Conservation (phyloP, 2,329 filamentous ascomycete species). For the Pseudogymnoascus sp. region DNA sequence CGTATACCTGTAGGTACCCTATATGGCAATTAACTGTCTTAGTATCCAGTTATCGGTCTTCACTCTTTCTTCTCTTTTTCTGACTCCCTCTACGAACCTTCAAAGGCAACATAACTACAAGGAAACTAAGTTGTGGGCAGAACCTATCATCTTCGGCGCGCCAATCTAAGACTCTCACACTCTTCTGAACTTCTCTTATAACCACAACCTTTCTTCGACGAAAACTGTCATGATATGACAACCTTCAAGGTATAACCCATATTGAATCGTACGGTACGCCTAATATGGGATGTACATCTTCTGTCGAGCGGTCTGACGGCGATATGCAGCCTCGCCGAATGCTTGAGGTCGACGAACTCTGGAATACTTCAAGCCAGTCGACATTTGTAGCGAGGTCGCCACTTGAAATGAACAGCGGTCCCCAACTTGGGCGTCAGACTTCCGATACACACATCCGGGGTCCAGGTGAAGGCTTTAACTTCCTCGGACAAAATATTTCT, state of each 20-base stretch:
- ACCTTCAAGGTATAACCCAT: not conserved
- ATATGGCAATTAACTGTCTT: not conserved
- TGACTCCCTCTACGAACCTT: not conserved
- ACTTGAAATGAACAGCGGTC: not conserved
- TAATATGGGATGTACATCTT: not conserved
- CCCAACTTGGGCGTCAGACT: not conserved
- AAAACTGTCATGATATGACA: not conserved
- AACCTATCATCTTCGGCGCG: not conserved
- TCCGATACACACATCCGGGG: not conserved
- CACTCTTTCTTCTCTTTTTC: not conserved
- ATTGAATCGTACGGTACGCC: not conserved
- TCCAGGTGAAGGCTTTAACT: not conserved
- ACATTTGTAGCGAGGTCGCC: not conserved
- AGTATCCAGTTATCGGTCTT: not conserved
- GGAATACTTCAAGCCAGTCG: not conserved
- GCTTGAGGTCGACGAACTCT: not conserved
- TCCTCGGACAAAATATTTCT: not conserved
- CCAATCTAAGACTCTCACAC: not conserved
- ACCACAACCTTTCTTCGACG: not conserved
- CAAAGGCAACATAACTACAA: not conserved
- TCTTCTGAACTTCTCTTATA: not conserved
- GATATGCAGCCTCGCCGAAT: not conserved
- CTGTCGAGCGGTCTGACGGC: not conserved
- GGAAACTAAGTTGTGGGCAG: not conserved
- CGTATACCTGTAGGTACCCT: not conserved